A percentile compares a stretch with the other conserved stretches of the same genome.
Conservation (phyloP, 257 asterid species). For the Petunia secreta region DNA sequence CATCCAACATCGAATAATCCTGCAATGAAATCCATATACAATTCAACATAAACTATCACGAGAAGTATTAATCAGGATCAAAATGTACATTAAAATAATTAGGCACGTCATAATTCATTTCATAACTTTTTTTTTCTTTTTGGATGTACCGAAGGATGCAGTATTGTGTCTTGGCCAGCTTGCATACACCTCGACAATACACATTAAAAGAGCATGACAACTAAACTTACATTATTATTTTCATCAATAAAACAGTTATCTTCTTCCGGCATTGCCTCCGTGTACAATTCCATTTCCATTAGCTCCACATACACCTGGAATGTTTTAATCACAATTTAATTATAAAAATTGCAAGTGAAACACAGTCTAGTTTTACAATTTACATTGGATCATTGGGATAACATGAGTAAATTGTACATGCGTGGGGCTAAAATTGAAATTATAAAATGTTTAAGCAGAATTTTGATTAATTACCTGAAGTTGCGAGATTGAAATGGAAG, state of each 20-base stretch:
- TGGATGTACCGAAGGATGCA: neutral
- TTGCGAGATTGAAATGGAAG: neutral
- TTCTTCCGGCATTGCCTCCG: constrained; percentile 64
- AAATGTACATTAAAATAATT: neutral
- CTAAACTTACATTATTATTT: constrained; percentile 54
- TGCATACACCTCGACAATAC: neutral
- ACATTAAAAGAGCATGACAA: neutral
- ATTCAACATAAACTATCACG: neutral
- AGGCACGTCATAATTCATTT: neutral
- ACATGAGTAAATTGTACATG: neutral
- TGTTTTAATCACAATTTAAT: constrained; percentile 15
- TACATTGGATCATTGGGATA: neutral
- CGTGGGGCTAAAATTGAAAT: neutral
- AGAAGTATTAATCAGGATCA: neutral
- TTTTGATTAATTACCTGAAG: neutral
- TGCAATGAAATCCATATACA: constrained; percentile 35
- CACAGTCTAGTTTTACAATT: neutral
- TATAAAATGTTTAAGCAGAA: neutral
- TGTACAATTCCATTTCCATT: constrained; percentile 79
- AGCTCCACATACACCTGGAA: constrained; percentile 44
- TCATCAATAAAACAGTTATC: constrained; percentile 62
- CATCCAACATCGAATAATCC: constrained; percentile 71
- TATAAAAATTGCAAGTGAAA: neutral
- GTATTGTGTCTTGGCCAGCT: neutral
- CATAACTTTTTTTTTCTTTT: neutral